Conservation (phyloP, 768 basidiomycete genomes). For the Erythrobasidium yunnanense region DNA sequence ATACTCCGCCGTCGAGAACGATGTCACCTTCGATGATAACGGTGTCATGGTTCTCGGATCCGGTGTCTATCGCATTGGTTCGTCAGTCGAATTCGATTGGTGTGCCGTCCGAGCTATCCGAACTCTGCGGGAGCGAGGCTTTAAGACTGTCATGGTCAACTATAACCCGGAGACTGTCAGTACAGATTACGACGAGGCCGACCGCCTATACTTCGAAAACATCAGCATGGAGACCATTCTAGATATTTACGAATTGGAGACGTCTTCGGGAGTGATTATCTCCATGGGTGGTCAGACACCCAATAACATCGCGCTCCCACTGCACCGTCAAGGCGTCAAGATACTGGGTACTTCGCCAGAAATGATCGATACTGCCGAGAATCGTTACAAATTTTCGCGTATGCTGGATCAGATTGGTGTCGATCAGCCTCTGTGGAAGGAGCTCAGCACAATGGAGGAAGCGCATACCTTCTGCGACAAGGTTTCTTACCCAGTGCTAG, state of each 20-base stretch:
- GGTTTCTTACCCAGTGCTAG: constrained; percentile 90
- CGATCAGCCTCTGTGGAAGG: constrained; percentile 95
- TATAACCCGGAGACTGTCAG: constrained; percentile 99
- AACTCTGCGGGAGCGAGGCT: constrained; percentile 84
- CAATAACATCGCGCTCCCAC: constrained; percentile 91
- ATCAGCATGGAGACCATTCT: constrained; percentile 92
- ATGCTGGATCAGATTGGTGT: constrained; percentile 95
- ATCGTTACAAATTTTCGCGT: constrained; percentile 98
- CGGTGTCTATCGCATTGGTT: constrained; percentile 96
- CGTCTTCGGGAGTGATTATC: constrained; percentile 78
- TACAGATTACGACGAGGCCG: constrained; percentile 97
- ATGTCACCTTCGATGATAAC: constrained; percentile 73
- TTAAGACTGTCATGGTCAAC: constrained; percentile 97
- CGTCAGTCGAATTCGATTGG: constrained; percentile 99
- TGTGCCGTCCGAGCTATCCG: constrained; percentile 95
- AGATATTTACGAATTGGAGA: constrained; percentile 89
- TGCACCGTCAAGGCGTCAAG: constrained; percentile 95
- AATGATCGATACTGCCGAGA: constrained; percentile 99
- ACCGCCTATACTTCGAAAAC: constrained; percentile 96
- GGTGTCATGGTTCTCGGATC: constrained; percentile 97
- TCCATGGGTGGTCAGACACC: constrained; percentile 99
- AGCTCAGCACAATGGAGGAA: constrained; percentile 79
- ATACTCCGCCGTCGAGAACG: constrained; percentile 92
- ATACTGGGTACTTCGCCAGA: constrained; percentile 98
- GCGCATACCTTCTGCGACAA: constrained; percentile 79